These are phyloP conservation scores for Acer saccharum DNA, from an alignment of 345 rosid genomes.

Conservation along the genomic window DNA sequence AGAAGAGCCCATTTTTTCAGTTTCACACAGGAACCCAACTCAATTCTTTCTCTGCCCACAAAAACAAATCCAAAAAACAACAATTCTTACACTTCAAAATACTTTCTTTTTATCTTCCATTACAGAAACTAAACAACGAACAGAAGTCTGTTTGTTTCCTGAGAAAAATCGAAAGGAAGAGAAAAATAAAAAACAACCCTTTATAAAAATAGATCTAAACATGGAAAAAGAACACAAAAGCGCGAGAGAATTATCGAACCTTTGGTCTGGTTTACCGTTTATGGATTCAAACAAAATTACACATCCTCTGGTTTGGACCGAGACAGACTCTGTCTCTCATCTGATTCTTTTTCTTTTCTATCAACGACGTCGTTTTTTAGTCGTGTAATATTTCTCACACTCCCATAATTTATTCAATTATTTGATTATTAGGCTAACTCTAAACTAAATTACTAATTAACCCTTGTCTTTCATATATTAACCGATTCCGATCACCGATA, in stretches of 20 bases:
- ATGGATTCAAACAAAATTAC: not conserved
- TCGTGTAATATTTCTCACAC: too few species aligned
- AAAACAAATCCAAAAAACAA: conserved; percentile 7
- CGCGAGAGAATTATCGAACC: not conserved
- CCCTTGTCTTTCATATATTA: too few species aligned
- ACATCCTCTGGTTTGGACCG: not conserved
- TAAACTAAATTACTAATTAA: too few species aligned
- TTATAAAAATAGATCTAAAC: not conserved
- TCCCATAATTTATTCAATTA: too few species aligned
- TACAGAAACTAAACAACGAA: not conserved
- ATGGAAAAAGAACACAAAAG: not conserved
- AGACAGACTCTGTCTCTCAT: too few species aligned
- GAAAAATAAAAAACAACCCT: not conserved
- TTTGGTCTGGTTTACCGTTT: not conserved
- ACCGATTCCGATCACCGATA: too few species aligned
- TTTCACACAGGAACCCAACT: not conserved
- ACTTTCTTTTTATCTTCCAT: not conserved
- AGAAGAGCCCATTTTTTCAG: conserved; percentile 51
- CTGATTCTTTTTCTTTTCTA: too few species aligned
- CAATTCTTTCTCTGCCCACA: conserved; percentile 8
- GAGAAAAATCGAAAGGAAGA: not conserved
- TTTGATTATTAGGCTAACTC: too few species aligned
- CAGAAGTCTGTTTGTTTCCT: not conserved
- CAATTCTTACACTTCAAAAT: not conserved
- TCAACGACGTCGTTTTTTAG: too few species aligned